Evolutionary conservation across 768 basidiomycete species (phyloP), one percentile per base, ranked within the genome.

Genomic region (Tephrocybe sp.): DNA sequence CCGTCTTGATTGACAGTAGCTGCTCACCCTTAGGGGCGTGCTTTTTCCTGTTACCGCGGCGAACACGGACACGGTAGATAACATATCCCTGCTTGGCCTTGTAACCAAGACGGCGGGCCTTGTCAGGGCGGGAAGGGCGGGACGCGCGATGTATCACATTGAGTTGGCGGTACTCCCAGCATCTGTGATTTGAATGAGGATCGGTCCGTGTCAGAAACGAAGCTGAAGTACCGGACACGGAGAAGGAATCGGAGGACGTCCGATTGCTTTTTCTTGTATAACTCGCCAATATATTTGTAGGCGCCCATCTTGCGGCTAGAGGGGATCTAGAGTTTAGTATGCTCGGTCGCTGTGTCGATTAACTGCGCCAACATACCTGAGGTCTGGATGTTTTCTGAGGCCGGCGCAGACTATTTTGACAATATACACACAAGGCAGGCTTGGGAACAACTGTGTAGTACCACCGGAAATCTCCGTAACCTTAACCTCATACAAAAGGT

Each of bases 11-110:
- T n/a, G n/a, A n/a, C n/a, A n/a, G n/a, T 31, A 46, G 8, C 37
- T 30, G 27, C 75, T 44, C 49, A 93, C 96, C 97, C 81, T 99
- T 99, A 63, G 89, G 89, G 53, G 89, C 96, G 55, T 89, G 94
- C 82, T 94, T 97, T 80, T 99, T 99, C 76, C 97, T 86, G 83
- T 98, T 98, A 69, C 97, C 97, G 56, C 95, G 84, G 63, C 97
- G 86, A 58, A 99, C 96, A 59, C 97, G 91, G 62, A 99, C 78
- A 64, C 97, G 92, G 78, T 99, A 99, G 76, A 99, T 73, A 58
- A 98, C 88, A 69, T 93, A 99, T 63, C 97, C 97, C 75, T 99
- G 97, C 83, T 99, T 99, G 69, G 97, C 94, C 79, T 98, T 99
- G 86, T 98, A 99, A 41, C 97, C 97, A 55, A 99, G 79, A 58